Evolutionary conservation across 1,284 basidiomycete genomes (phyloP).

Genomic region (Coriolopsis trogii): DNA sequence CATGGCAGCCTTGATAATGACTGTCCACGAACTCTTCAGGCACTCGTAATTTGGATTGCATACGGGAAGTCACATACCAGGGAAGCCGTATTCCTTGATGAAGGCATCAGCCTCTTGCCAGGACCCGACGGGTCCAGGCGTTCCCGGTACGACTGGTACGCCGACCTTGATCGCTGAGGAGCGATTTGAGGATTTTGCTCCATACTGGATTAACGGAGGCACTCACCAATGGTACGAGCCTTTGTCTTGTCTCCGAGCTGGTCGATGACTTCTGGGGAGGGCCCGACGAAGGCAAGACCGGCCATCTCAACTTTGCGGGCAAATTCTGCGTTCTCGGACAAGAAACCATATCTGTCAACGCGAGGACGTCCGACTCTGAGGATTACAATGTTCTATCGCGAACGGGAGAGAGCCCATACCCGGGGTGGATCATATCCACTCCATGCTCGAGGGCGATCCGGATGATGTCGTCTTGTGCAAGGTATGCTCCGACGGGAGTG

Average conservation of each 20-base stretch:
- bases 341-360: slow-evolving; percentile 87
- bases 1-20: slow-evolving; percentile 98
- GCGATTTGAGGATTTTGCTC: background rate
- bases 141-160: slow-evolving; percentile 98
- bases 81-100: slow-evolving; percentile 95
- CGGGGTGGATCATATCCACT: slow-evolving; percentile 99
- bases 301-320: slow-evolving; percentile 97
- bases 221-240: slow-evolving; percentile 81
- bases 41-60: background rate
- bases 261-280: slow-evolving; percentile 96
- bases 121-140: slow-evolving; percentile 87
- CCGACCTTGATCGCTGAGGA: slow-evolving; percentile 79
- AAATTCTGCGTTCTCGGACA: slow-evolving; percentile 96
- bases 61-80: slow-evolving; percentile 53
- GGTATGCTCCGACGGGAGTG: slow-evolving; percentile 95
- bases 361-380: slow-evolving; percentile 18
- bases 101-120: slow-evolving; percentile 88
- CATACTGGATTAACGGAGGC: background rate
- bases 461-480: slow-evolving; percentile 98
- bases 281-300: slow-evolving; percentile 97
- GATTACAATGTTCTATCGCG: slow-evolving; percentile 17
- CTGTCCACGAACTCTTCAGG: slow-evolving; percentile 38
- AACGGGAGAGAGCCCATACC: slow-evolving; percentile 51
- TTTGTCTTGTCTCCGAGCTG: slow-evolving; percentile 99
- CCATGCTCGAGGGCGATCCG: slow-evolving; percentile 93